A percentile compares a stretch with the other conserved stretches of the same genome.
Evolutionary conservation across 345 rosid species (phyloP).

Genomic region (Punica granatum): DNA sequence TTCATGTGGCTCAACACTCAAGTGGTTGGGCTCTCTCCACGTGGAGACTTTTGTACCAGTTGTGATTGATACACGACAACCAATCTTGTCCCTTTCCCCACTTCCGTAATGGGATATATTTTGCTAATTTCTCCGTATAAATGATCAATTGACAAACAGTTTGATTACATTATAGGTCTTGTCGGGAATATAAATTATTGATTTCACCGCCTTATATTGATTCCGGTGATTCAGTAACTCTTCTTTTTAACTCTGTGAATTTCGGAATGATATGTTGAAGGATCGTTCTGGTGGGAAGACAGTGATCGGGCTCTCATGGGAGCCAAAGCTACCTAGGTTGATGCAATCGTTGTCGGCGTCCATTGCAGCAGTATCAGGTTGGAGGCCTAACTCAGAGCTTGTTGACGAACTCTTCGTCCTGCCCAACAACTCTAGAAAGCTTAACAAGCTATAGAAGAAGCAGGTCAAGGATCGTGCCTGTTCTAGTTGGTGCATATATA

Average conservation of each 20-base stretch:
- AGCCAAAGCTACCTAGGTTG: constrained; percentile 45
- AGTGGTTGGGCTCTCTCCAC: neutral
- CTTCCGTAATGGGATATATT: no score
- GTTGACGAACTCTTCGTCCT: constrained; percentile 73
- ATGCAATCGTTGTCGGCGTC: constrained; percentile 19
- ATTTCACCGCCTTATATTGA: no score
- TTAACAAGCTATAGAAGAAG: constrained; percentile 56
- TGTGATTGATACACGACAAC: neutral
- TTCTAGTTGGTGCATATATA: constrained; percentile 60
- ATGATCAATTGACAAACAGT: no score
- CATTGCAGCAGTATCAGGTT: constrained; percentile 13
- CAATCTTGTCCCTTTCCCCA: no score
- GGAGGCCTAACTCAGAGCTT: constrained; percentile 56
- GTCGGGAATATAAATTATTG: no score
- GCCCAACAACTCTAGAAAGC: constrained; percentile 56
- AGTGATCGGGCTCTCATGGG: constrained; percentile 69
- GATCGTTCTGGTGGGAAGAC: no score
- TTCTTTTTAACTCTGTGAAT: no score
- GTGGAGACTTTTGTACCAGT: neutral
- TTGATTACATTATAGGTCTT: no score
- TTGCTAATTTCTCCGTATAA: no score
- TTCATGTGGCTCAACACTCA: neutral
- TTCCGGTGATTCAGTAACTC: no score
- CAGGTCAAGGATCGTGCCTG: constrained; percentile 75
- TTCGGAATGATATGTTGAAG: no score